Evolutionary conservation across 306 rosid genomes (phyloP).

Genomic region (Cucumis melo): DNA sequence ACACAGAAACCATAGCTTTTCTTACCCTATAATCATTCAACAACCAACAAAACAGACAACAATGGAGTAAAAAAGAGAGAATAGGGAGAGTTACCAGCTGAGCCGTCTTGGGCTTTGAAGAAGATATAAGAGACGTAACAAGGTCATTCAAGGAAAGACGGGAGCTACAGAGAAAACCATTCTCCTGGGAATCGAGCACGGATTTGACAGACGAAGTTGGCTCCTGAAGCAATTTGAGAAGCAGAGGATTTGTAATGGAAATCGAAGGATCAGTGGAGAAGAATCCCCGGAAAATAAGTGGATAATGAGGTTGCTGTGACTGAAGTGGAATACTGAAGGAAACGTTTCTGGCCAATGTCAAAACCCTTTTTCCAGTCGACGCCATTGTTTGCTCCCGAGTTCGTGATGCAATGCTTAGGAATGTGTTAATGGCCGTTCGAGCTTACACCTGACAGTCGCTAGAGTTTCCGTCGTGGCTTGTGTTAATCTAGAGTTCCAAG

Average conservation of each 20-base stretch:
- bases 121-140: neutral
- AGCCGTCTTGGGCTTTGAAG: neutral
- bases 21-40: neutral
- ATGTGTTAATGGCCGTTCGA: neutral
- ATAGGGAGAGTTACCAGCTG: neutral
- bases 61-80: neutral
- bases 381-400: neutral
- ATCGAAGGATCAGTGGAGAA: neutral
- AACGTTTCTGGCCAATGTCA: neutral
- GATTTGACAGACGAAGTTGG: slow-evolving; percentile 1
- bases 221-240: neutral
- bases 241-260: neutral
- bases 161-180: neutral
- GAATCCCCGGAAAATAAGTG: neutral
- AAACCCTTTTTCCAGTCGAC: neutral
- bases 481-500: too few relatives aligned
- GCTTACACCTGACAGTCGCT: neutral
- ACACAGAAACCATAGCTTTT: neutral
- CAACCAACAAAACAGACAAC: neutral
- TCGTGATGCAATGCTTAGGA: neutral
- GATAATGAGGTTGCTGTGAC: neutral
- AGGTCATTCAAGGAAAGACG: neutral
- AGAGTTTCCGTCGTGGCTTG: neutral
- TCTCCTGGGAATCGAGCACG: slow-evolving; percentile 2
- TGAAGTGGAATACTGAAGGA: neutral